Conservation (phyloP, 2,329 filamentous ascomycete species). For the Sporothrix schenckii region DNA sequence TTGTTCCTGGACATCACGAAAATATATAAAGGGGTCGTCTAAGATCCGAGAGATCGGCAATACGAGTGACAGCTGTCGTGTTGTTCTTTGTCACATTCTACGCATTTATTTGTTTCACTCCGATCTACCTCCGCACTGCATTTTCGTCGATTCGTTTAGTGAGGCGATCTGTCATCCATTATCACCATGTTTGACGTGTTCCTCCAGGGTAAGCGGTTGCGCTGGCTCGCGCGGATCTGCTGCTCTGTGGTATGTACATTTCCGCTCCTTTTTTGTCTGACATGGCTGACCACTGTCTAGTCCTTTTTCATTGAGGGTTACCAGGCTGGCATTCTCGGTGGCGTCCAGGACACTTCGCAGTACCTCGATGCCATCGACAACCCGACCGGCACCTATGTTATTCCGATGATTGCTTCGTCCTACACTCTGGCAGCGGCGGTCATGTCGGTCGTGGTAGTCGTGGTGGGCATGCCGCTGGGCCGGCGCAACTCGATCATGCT, state of each 20-base stretch:
- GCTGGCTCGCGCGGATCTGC: conserved; percentile 1
- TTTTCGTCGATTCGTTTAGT: not conserved
- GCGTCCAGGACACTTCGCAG: conserved; percentile 6
- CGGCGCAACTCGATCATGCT: conserved; percentile 20
- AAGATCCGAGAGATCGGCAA: not conserved
- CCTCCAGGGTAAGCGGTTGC: conserved; percentile 3
- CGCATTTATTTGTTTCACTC: too few relatives aligned
- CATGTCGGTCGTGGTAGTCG: not conserved
- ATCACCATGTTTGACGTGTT: not conserved
- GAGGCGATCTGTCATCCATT: not conserved
- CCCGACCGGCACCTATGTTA: conserved; percentile 16
- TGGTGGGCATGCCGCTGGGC: conserved; percentile 17
- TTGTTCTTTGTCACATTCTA: too few relatives aligned
- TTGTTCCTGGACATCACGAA: not conserved
- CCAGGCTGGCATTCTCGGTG: conserved; percentile 13
- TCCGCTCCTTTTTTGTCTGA: not conserved
- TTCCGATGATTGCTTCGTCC: conserved; percentile 17
- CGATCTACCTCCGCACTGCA: too few relatives aligned
- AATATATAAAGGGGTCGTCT: not conserved
- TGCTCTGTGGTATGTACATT: conserved; percentile 1
- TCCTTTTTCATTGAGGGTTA: conserved; percentile 20
- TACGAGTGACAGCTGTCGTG: not conserved
- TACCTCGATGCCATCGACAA: conserved; percentile 15
- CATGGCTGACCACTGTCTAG: not conserved
- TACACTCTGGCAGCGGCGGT: conserved; percentile 8